phyloP scores from a whole-genome alignment of 2,329 filamentous ascomycete genomes.

The Ascochyta koolunga region DNA sequence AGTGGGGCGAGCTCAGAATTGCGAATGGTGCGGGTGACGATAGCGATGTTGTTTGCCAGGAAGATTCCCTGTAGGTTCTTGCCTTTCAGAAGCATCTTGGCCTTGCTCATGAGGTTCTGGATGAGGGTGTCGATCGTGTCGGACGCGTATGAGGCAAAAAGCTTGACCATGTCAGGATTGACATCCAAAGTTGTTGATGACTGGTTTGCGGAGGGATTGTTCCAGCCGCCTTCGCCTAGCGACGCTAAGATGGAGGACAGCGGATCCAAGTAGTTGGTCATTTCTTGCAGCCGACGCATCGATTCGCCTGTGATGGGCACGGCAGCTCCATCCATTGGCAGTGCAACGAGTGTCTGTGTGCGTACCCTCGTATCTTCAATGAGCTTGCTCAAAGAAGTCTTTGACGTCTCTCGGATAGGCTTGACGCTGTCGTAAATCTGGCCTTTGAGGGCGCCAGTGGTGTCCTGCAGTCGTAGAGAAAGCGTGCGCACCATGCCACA shows the following conservation, averaged over 20 bases:
- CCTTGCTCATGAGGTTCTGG: constrained; percentile 74
- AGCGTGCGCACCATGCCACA: constrained; percentile 85
- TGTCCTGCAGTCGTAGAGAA: constrained; percentile 77
- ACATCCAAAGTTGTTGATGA: constrained; percentile 77
- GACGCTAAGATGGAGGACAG: constrained; percentile 91
- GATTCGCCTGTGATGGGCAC: constrained; percentile 81
- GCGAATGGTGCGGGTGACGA: constrained; percentile 83
- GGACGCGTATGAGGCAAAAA: constrained; percentile 87
- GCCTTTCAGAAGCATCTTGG: constrained; percentile 70
- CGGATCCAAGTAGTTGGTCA: constrained; percentile 85
- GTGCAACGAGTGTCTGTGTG: constrained; percentile 66
- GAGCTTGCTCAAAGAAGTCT: constrained; percentile 80
- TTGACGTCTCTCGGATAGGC: constrained; percentile 89
- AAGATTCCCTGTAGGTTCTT: constrained; percentile 86
- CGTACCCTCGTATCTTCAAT: constrained; percentile 81
- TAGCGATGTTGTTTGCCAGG: constrained; percentile 82
- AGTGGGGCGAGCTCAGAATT: constrained; percentile 78
- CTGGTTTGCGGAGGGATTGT: constrained; percentile 57
- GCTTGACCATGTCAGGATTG: constrained; percentile 82
- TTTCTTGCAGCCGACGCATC: constrained; percentile 82
- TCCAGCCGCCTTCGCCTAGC: constrained; percentile 91
- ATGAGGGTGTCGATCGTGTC: constrained; percentile 88
- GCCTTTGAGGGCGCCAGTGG: constrained; percentile 84
- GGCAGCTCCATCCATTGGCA: constrained; percentile 80
- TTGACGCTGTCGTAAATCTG: constrained; percentile 84